Conservation (phyloP, 306 rosid species). For the Cyamopsis tetragonoloba region DNA sequence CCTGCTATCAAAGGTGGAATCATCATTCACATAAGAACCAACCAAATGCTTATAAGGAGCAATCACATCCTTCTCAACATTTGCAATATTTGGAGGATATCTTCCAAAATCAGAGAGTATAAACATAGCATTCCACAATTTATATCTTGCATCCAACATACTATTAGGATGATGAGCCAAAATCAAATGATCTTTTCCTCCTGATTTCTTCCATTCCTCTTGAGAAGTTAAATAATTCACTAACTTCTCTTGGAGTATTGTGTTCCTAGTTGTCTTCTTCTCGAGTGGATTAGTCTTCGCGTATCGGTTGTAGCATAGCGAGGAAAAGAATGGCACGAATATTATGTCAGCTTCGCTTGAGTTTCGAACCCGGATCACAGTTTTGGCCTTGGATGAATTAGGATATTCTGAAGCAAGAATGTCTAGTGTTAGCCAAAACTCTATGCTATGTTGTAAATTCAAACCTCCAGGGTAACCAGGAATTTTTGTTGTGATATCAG, state of each 20-base stretch:
- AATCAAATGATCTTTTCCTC: slow-evolving; percentile 72
- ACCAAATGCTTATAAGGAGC: slow-evolving; percentile 79
- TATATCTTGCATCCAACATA: slow-evolving; percentile 57
- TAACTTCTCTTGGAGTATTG: slow-evolving; percentile 48
- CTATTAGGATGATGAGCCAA: slow-evolving; percentile 91
- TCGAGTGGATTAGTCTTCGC: slow-evolving; percentile 33
- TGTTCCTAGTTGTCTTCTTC: slow-evolving; percentile 47
- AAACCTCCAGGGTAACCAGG: slow-evolving; percentile 75
- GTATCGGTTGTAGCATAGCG: slow-evolving; percentile 57
- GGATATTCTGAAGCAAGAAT: slow-evolving; percentile 69
- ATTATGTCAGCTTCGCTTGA: slow-evolving; percentile 67
- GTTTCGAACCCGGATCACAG: slow-evolving; percentile 54
- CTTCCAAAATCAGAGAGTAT: slow-evolving; percentile 83
- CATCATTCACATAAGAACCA: slow-evolving; percentile 46
- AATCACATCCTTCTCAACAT: slow-evolving; percentile 74
- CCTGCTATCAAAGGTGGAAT: slow-evolving; percentile 55
- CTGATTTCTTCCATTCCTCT: slow-evolving; percentile 67
- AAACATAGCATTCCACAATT: slow-evolving; percentile 72
- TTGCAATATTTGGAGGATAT: slow-evolving; percentile 66
- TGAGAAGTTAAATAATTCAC: slow-evolving; percentile 49
- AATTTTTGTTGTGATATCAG: slow-evolving; percentile 44
- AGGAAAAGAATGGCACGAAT: slow-evolving; percentile 78
- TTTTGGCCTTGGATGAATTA: slow-evolving; percentile 31
- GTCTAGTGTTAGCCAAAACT: slow-evolving; percentile 75
- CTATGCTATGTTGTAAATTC: slow-evolving; percentile 79